Conservation (phyloP, 768 basidiomycete species). For the Boletus reticulatus region DNA sequence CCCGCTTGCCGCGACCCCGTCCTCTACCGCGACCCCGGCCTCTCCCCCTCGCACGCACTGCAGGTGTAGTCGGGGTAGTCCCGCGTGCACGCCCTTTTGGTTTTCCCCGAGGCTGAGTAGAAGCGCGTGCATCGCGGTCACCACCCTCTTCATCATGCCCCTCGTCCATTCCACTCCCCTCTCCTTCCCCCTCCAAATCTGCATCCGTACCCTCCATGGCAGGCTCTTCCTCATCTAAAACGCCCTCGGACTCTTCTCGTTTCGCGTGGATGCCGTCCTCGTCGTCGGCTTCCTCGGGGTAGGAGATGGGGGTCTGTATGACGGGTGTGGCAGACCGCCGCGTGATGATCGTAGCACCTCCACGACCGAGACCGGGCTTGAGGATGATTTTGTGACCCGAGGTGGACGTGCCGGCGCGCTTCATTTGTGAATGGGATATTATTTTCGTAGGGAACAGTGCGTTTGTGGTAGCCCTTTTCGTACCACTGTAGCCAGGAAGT, state of each 20-base stretch:
- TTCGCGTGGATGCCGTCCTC: conserved; percentile 28
- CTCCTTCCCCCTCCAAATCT: conserved; percentile 29
- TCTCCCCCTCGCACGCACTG: conserved; percentile 28
- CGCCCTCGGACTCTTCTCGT: conserved; percentile 30
- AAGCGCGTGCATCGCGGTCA: conserved; percentile 35
- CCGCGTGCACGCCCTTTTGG: conserved; percentile 40
- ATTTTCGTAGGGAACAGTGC: not conserved
- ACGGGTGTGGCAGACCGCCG: conserved; percentile 24
- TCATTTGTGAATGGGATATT: conserved; percentile 13
- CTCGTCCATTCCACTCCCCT: conserved; percentile 31
- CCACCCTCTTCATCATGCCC: conserved; percentile 31
- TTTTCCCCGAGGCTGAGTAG: conserved; percentile 35
- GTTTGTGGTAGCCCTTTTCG: not conserved
- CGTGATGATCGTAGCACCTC: conserved; percentile 24
- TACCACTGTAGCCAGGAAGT: no score
- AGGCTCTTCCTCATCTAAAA: conserved; percentile 33
- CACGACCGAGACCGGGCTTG: conserved; percentile 36
- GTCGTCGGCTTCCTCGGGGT: conserved; percentile 20
- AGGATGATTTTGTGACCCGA: conserved; percentile 39
- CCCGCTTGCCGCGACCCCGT: conserved; percentile 35
- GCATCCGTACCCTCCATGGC: conserved; percentile 24
- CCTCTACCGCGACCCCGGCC: conserved; percentile 44
- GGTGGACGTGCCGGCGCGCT: conserved; percentile 20
- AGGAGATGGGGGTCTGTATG: conserved; percentile 14
- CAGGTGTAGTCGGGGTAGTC: conserved; percentile 28